Evolutionary conservation across 2,329 filamentous ascomycete genomes (phyloP), one percentile per base, ranked within the genome.

Genomic region (Rutstroemia sp.): DNA sequence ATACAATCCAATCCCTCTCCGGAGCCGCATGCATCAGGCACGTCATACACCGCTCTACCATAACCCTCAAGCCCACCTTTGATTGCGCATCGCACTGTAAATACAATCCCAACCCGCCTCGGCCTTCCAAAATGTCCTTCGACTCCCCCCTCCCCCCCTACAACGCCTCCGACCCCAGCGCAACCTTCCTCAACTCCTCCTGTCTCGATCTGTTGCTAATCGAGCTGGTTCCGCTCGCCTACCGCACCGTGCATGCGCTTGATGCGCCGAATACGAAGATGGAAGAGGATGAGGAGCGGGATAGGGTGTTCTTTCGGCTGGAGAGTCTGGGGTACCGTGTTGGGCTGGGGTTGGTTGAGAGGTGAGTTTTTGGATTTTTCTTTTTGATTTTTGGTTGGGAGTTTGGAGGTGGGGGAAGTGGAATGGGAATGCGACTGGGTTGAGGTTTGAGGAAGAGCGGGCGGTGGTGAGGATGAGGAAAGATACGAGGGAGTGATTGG

Each of bases 141-240:
- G 87, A 91, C 62, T 74, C 82, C 46, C 79, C 85, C 47, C 76
- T 84, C 67, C 85, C 85, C 2, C 82, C 84, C 14, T 86, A 82
- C 76, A 87, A 86, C 72, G 77, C 84, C 64, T 80, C 80, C 62
- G 90, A 95, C 73, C 87, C 89, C 39, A 79, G 79, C 58, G 87
- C 88, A 58, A 83, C 84, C 59, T 88, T 92, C 74, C 79, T 96
- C 66, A 87, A 82, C 74, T 83, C 87, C 57, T 94, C 92, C 49
- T 91, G 88, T 71, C 84, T 99, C 66, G 94, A 99, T 73, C 87
- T 99, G 65, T 82, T 99, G 56, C 82, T 99, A 65, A 97, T 97
- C 70, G 94, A 99, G 76, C 83, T 99, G 55, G 94, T 99, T 16
- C 94, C 94, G 41, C 87, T 97, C 77, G 89, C 92, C 5, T 90